Evolutionary conservation across 1,139 yeast species (phyloP).

Genomic region (Hanseniaspora sp.): DNA sequence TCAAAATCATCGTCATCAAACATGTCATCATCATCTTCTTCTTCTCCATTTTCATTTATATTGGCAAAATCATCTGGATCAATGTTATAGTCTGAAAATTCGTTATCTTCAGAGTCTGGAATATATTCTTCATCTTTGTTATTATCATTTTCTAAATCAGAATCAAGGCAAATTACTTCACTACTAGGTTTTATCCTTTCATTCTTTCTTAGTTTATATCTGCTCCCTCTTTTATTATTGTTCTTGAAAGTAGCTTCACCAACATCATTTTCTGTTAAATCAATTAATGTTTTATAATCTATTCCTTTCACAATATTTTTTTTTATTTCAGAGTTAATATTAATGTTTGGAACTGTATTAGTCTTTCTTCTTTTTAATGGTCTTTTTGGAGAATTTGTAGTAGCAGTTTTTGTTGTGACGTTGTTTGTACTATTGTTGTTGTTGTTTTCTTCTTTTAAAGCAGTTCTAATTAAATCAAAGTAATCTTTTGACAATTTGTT

Average conservation of each 20-base stretch:
- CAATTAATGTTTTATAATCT: not conserved
- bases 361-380: slow-evolving; percentile 17
- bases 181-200: not conserved
- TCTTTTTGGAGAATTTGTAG: slow-evolving; percentile 17
- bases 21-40: slow-evolving; percentile 28
- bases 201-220: too few relatives aligned
- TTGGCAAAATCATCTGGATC: slow-evolving; percentile 18
- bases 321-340: not conserved
- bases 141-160: slow-evolving; percentile 36
- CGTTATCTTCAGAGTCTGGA: not conserved
- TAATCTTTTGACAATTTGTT: slow-evolving; percentile 32
- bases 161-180: slow-evolving; percentile 25
- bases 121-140: slow-evolving; percentile 35
- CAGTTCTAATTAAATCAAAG: slow-evolving; percentile 32
- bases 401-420: slow-evolving; percentile 2
- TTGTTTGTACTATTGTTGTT: not conserved
- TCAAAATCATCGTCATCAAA: slow-evolving; percentile 34
- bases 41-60: slow-evolving; percentile 14
- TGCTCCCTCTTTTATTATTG: not conserved
- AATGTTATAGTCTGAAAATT: not conserved
- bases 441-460: slow-evolving; percentile 28
- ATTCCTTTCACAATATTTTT: not conserved
- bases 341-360: not conserved
- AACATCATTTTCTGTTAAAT: slow-evolving; percentile 8
- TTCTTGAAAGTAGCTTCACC: slow-evolving; percentile 9